Evolutionary conservation across 2,329 filamentous ascomycete species (phyloP), one percentile per base, ranked within the genome.

Genomic region (Macrophomina pseudophaseolina): DNA sequence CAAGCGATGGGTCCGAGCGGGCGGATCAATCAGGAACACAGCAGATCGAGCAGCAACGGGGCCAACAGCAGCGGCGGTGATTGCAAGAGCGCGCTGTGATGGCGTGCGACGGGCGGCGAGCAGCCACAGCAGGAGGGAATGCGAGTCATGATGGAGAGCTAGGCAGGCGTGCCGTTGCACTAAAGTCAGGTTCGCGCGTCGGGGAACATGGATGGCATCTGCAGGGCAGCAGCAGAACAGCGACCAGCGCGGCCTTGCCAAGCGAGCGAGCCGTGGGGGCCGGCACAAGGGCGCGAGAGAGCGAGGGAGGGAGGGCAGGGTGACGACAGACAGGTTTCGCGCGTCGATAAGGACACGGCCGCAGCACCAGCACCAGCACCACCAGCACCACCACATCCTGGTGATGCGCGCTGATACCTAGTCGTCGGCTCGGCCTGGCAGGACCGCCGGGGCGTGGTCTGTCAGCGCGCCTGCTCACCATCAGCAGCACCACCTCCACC

Each of bases 11-110:
- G 58, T 48, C 58, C 58, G 44, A 62, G 58, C 58, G 58, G 58
- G 58, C 44, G 42, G 58, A 62, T 62, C 58, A 62, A 38, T 30
- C 58, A 62, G 58, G 58, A 62, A 62, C 58, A 49, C 58, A 30
- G 58, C 42, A 60, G 56, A 60, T 60, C 56, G 42, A 59, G 28
- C 14, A 12, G 11, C 23, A n/a, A 6, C 28, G 14, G 28, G 49
- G 49, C 49, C 49, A 52, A 52, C 49, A 52, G 49, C 49, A 33
- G 49, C 49, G 38, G 11, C 33, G n/a, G 8, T 28, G 52, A 14
- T 16, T 18, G 58, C n/a, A 18, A 49, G 44, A 32, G 42, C 54
- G 54, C 40, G 40, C 38, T 23, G 58, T n/a, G 42, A 35, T 62
- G 58, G 58, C 58, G 58, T 38, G 58, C 58, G 42, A 46, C 28